Evolutionary conservation across 2,329 filamentous ascomycete species (phyloP).

Genomic region (Pseudocercospora ulei): DNA sequence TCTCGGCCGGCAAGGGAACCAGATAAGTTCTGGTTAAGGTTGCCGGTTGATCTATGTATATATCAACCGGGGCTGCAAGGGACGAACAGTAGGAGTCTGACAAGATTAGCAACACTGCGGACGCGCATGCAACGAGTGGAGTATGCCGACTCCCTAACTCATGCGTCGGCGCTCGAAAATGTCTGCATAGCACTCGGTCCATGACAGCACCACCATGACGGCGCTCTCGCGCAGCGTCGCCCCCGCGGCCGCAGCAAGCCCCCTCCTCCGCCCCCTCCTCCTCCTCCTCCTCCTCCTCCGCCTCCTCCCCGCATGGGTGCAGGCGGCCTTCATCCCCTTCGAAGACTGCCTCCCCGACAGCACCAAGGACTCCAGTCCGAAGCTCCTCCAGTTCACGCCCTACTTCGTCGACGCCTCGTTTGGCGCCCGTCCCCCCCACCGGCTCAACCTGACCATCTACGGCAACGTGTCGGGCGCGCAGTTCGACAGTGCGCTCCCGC

Average conservation of each 20-base stretch:
- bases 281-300: slow-evolving; percentile 12
- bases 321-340: slow-evolving; percentile 63
- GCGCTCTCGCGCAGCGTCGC: slow-evolving; percentile 19
- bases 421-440: slow-evolving; percentile 52
- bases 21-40: slow-evolving; percentile 1
- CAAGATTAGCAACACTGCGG: slow-evolving; percentile 7
- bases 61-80: slow-evolving; percentile 5
- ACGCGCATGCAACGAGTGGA: slow-evolving; percentile 4
- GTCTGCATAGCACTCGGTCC: slow-evolving; percentile 4
- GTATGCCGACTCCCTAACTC: neutral
- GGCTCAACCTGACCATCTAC: slow-evolving; percentile 69
- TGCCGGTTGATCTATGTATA: too few species aligned
- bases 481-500: slow-evolving; percentile 49
- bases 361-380: slow-evolving; percentile 49
- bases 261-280: slow-evolving; percentile 10
- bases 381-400: slow-evolving; percentile 69
- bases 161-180: neutral
- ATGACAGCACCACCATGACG: slow-evolving; percentile 19
- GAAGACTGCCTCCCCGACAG: slow-evolving; percentile 66
- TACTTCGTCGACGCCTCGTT: slow-evolving; percentile 65
- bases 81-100: slow-evolving; percentile 7
- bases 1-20: neutral
- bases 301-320: slow-evolving; percentile 35
- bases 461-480: slow-evolving; percentile 79
- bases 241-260: slow-evolving; percentile 5